Base-by-base conservation (phyloP, 805 yeast genomes). In the Isabelozyma heimii region DNA sequence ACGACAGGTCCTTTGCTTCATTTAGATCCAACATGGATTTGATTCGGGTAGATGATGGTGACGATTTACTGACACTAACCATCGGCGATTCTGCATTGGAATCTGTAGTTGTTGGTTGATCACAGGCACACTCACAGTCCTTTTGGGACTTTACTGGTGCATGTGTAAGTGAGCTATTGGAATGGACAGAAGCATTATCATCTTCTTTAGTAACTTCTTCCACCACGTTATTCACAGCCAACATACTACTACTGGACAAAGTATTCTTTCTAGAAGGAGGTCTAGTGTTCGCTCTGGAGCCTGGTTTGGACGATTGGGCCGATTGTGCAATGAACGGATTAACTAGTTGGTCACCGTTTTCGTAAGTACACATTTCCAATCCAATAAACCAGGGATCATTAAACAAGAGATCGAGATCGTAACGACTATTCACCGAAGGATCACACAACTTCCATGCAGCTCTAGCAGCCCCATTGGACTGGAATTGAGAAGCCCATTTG, bases 361-460 rank as follows among this genome's bases (percentile, higher is more conserved):
- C 88, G 54, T 76, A 76, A 14, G 79, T 54, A 61, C 92, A 87
- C 70, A 81, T 78, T 52, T 81, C 87, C 43, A 85, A 68, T 3
- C 67, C 54, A 27, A 66, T 67, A 60, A 87, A 86, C 83, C 87
- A 87, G 9, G 85, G 82, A 56, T 87, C 91, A 2, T 70, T 57
- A 52, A 84, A 80, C 33, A 87, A 66, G 24, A 76, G 73, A 1
- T 76, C 72, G 52, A 87, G 57, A 14, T 77, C 73, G 60, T 82
- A 82, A 52, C 95, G 72, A 7, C 79, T 71, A 1, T 57, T 59
- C 0, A 78, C 71, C 20, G 80, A 69, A 3, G 90, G 89, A 58
- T 87, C 91, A 56, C 86, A 80, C 45, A 87, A 65, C 62, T 87
- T 80, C 90, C 91, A 86, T 8, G 89, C 83, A 6, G 76, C 82